These are phyloP conservation scores for Heliocybe sulcata DNA, from an alignment of 1,284 basidiomycete genomes.

Conservation along the genomic window DNA sequence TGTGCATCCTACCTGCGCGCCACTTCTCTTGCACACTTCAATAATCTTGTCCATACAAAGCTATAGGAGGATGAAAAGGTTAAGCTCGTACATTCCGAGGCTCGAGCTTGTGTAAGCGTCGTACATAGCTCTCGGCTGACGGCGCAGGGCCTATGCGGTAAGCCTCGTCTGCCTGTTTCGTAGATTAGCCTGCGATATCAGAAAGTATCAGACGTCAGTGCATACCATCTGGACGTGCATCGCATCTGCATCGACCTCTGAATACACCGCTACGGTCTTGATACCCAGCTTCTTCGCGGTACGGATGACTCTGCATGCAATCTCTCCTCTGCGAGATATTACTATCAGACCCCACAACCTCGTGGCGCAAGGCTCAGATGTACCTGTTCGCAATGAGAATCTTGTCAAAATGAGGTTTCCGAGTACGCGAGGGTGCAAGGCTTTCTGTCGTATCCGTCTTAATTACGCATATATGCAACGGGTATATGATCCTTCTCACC, in stretches of 20 bases:
- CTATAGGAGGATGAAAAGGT: slow-evolving; percentile 27
- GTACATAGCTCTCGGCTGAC: slow-evolving; percentile 83
- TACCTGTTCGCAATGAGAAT: slow-evolving; percentile 82
- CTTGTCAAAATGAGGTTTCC: slow-evolving; percentile 68
- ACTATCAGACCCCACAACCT: neutral
- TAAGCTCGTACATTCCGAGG: neutral
- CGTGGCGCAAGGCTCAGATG: slow-evolving; percentile 6
- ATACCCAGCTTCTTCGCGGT: slow-evolving; percentile 87
- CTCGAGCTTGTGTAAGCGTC: slow-evolving; percentile 17
- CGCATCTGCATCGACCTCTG: slow-evolving; percentile 74
- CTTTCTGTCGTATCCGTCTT: neutral
- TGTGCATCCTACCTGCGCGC: slow-evolving; percentile 66
- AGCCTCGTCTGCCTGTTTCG: slow-evolving; percentile 83
- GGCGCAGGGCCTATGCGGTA: slow-evolving; percentile 90
- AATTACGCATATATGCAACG: no score
- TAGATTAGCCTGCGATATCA: neutral
- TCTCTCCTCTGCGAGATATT: slow-evolving; percentile 69
- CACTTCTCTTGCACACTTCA: slow-evolving; percentile 69
- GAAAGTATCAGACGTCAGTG: slow-evolving; percentile 1
- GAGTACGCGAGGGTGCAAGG: neutral
- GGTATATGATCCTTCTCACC: neutral
- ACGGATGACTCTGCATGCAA: slow-evolving; percentile 88
- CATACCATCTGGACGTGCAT: slow-evolving; percentile 71
- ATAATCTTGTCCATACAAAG: slow-evolving; percentile 87
- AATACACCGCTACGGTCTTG: slow-evolving; percentile 87